Evolutionary conservation across 352 stramenopile species (phyloP), one percentile per base, ranked within the genome.

Genomic region (Globisporangium perplexum): DNA sequence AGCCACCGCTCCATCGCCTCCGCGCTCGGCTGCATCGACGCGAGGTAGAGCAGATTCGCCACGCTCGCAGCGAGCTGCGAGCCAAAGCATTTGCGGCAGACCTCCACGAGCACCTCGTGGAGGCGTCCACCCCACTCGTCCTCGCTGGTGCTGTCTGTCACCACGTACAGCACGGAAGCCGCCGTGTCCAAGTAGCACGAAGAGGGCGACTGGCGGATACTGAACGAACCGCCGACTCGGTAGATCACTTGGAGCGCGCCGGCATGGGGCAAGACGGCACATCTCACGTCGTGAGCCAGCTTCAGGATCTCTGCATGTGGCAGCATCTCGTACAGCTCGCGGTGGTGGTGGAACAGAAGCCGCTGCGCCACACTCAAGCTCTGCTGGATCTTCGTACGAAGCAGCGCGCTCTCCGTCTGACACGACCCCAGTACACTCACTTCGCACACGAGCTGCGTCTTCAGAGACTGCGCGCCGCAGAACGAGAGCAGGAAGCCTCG

Each of bases 21-120:
- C 0, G 30, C 28, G 17, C 35, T 69, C 6, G 60, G 59, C 50
- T 92, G 82, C 53, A 92, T 60, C 39, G 77, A 83, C 33, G 79
- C 74, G 33, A 92, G 69, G 52, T 88, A 92, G 47, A 89, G 42
- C 24, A 92, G 52, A 49, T 92, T 92, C 12, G 79, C 73, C 6
- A 89, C 62, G 30, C 57, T 80, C 11, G 76, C 62, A 3, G 76
- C 77, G 18, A 82, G 63, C 44, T 66, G 52, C 1, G 39, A 24
- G 20, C 74, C 73, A 30, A 92, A 74, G 24, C 80, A 69, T 55
- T 83, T 85, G 6, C 66, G 69, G 42, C 65, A 74, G 18, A 87
- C 15, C 35, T 88, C 77, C 55, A 83, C 72, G 31, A 92, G 59
- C 20, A 83, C 68, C 3, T 71, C 47, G 50, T 79, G 88, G 26